A percentile compares a stretch with the other conserved stretches of the same genome.
Conservation (phyloP, 169 alveolate genomes). For the Babesia bigemina region DNA sequence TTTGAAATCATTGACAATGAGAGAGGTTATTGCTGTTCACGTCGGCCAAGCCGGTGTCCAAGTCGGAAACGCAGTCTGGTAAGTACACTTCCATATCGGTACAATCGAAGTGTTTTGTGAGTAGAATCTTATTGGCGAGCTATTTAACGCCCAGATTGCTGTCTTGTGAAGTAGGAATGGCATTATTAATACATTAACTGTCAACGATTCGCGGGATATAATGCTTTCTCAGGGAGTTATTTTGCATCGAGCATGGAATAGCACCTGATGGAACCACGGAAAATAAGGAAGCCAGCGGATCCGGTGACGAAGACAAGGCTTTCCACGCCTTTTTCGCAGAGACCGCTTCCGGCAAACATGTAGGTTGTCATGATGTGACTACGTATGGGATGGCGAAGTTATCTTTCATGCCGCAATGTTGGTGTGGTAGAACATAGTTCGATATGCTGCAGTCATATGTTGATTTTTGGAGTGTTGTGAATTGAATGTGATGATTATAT, state of each 20-base stretch:
- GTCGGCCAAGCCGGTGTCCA: constrained; percentile 96
- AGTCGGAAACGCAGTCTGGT: constrained; percentile 96
- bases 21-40: constrained; percentile 94
- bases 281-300: constrained; percentile 78
- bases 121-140: no score
- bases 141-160: no score
- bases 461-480: no score
- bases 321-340: constrained; percentile 98
- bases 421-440: no score
- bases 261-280: constrained; percentile 83
- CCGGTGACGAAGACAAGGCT: constrained; percentile 95
- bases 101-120: not conserved
- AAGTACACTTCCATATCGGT: constrained; percentile 23
- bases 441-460: no score
- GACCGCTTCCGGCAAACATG: constrained; percentile 98
- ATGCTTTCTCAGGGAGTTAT: constrained; percentile 74
- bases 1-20: constrained; percentile 73
- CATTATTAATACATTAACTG: no score
- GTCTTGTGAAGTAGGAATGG: no score
- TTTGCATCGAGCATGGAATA: constrained; percentile 86
- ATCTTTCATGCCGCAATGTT: no score
- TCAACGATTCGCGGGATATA: not conserved
- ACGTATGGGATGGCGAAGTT: no score
- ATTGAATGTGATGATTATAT: not conserved
- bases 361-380: constrained; percentile 20